Percentiles rank a stretch among this genome's conserved stretches.
Conservation (phyloP, 768 basidiomycete genomes). For the Boletus patriciae region DNA sequence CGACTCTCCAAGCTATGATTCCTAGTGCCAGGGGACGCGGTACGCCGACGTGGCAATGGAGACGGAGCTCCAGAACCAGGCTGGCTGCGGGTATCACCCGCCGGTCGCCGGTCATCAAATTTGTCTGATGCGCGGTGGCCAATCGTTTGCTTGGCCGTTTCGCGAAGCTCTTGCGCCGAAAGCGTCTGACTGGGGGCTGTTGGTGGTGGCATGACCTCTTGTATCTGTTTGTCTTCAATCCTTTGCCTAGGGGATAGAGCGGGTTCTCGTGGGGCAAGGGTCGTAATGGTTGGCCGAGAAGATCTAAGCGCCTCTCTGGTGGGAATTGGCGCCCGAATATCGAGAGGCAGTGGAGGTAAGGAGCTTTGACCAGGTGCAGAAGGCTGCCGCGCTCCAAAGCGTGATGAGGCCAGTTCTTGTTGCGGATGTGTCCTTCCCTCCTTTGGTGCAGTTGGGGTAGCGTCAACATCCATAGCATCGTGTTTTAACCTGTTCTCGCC, state of each 20-base stretch:
- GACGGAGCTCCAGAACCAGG: conserved; percentile 56
- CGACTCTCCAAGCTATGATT: conserved; percentile 73
- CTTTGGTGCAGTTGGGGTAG: conserved; percentile 16
- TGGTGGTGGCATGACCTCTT: conserved; percentile 72
- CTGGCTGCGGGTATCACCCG: conserved; percentile 44
- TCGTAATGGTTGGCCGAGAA: conserved; percentile 16
- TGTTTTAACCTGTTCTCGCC: conserved; percentile 26
- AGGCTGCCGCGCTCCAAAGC: conserved; percentile 24
- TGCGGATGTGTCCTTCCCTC: conserved; percentile 28
- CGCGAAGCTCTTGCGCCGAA: conserved; percentile 77
- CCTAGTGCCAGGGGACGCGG: conserved; percentile 65
- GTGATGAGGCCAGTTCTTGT: conserved; percentile 19
- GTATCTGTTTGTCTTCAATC: conserved; percentile 41
- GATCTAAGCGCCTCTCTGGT: conserved; percentile 21
- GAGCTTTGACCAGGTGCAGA: conserved; percentile 13
- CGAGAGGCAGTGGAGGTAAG: conserved; percentile 15
- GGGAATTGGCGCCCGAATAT: conserved; percentile 17
- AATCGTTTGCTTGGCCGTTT: conserved; percentile 72
- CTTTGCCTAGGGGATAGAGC: conserved; percentile 42
- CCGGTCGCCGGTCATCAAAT: conserved; percentile 40
- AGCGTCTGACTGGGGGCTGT: conserved; percentile 73
- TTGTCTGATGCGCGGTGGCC: conserved; percentile 38
- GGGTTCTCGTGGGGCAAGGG: conserved; percentile 34
- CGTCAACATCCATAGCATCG: conserved; percentile 41
- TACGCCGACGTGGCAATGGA: conserved; percentile 55